These are phyloP conservation scores for Xerocomus spinulosus DNA, from an alignment of 768 basidiomycete species.

Conservation along the genomic window DNA sequence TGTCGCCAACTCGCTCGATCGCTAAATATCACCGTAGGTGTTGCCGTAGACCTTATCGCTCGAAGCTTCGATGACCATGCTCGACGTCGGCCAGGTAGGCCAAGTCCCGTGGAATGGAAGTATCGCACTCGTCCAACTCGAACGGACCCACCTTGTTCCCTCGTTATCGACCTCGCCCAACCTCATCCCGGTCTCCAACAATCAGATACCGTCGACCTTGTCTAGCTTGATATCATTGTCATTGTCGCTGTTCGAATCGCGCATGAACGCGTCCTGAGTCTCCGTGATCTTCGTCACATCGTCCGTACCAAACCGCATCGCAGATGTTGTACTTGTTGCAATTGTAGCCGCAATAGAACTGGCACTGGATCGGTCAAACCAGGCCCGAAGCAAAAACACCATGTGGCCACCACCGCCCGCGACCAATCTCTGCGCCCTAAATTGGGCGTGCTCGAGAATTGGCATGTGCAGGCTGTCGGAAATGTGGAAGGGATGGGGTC, in stretches of 20 bases:
- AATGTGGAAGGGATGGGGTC: too few species aligned
- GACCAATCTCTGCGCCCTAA: neutral
- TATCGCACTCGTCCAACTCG: neutral
- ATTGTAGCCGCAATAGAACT: neutral
- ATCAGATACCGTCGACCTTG: neutral
- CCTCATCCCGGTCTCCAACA: neutral
- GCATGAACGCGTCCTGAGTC: neutral
- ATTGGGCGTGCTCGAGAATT: neutral
- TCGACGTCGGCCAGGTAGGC: neutral
- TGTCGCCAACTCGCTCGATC: neutral
- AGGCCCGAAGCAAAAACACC: neutral
- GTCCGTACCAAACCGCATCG: neutral
- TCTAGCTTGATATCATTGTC: neutral
- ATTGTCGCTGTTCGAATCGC: neutral
- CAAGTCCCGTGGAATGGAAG: neutral
- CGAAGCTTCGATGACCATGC: neutral
- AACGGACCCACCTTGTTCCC: neutral
- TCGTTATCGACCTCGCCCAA: neutral
- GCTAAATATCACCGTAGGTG: too few species aligned
- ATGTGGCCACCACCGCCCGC: neutral
- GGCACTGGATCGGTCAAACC: neutral
- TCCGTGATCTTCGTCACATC: neutral
- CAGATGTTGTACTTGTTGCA: too few species aligned
- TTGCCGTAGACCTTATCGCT: neutral
- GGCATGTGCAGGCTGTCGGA: neutral